phyloP scores from a whole-genome alignment of 148 eudicot species.

The Amaranthus palmeri region DNA sequence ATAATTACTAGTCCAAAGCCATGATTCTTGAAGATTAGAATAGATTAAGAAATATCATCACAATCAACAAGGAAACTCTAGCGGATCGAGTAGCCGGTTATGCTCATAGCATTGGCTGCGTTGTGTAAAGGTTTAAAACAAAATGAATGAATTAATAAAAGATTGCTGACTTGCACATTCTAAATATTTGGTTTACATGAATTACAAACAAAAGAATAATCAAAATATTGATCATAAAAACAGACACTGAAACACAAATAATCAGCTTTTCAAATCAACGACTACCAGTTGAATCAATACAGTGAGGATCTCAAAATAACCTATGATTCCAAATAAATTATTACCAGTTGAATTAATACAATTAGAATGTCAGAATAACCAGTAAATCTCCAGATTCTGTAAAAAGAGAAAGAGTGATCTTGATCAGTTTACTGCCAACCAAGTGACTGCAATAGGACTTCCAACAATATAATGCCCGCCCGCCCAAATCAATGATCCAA shows the following conservation, averaged over 20 bases:
- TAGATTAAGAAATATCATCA: too few relatives aligned
- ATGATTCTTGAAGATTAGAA: too few relatives aligned
- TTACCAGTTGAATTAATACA: background rate
- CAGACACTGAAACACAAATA: background rate
- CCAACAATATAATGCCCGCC: constrained; percentile 41
- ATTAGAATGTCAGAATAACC: background rate
- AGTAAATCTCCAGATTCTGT: background rate
- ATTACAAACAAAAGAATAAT: background rate
- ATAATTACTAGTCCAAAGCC: too few relatives aligned
- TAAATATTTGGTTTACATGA: too few relatives aligned
- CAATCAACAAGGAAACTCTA: too few relatives aligned
- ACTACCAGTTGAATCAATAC: background rate
- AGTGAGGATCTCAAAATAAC: background rate
- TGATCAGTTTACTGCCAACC: constrained; percentile 39
- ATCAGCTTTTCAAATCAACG: background rate
- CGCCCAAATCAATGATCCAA: constrained; percentile 49
- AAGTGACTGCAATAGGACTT: constrained; percentile 66
- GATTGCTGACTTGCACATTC: too few relatives aligned
- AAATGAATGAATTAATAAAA: too few relatives aligned
- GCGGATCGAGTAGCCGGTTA: too few relatives aligned
- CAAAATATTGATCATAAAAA: background rate
- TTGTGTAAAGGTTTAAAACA: too few relatives aligned
- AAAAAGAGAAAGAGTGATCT: background rate
- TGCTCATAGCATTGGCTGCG: too few relatives aligned
- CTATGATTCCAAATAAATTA: too few relatives aligned